Evolutionary conservation across 306 rosid genomes (phyloP), one percentile per base, ranked within the genome.

Genomic region (Lablab purpureus): DNA sequence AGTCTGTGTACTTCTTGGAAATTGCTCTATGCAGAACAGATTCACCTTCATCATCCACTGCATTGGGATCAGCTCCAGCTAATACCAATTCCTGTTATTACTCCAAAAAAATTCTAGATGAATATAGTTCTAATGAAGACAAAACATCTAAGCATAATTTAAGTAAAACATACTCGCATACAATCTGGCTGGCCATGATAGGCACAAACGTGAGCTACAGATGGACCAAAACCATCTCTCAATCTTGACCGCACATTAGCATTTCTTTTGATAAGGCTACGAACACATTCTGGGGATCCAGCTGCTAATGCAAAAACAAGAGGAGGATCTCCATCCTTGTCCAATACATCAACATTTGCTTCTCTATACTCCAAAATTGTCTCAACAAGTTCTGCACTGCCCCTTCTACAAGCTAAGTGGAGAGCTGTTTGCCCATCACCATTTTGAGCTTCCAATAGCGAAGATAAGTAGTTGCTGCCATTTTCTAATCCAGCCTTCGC

Each of bases 131-230:
- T 66, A 50, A 47, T 27, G 43, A 82, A 82, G 66, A 54, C 60
- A 46, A 77, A 79, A 50, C 64, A 23, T 85, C 72, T 25, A 68
- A 60, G 63, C 47, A 59, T 56, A 67, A 64, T 76, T 59, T 81
- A 87, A 19, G 36, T 81, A 71, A 81, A 71, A 88, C 99, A 75
- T 90, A 95, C 99, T 64, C 86, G 93, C 99, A 95, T 95, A 84
- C 99, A 95, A 90, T 95, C 98, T 34, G 99, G 99, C 80, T 95
- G 99, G 37, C 99, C 99, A 77, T 95, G 99, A 81, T 90, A 91
- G 54, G 99, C 99, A 88, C 99, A 95, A 45, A 93, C 96, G 43
- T 95, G 98, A 76, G 98, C 98, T 79, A 93, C 91, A n/a, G 97
- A 93, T 21, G 98, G 98, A 80, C 99, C 99, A 40, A 85, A 36